Evolutionary conservation across 352 stramenopile genomes (phyloP).

Genomic region (Phytophthora hybrid): DNA sequence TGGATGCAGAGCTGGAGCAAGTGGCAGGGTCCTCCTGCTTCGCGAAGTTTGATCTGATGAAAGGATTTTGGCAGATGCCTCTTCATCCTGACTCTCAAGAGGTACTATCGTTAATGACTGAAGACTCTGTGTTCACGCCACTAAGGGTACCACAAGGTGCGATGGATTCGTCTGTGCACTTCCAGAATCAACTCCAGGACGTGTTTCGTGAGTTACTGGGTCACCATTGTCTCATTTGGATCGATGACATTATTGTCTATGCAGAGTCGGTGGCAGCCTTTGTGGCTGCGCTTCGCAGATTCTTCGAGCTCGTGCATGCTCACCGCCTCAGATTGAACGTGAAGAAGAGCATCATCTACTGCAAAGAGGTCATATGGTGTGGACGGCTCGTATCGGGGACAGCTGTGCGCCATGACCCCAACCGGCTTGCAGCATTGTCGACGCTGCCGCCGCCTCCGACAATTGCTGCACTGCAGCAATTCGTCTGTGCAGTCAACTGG

Average conservation of each 20-base stretch:
- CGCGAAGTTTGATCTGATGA: constrained; percentile 31
- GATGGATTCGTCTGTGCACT: constrained; percentile 14
- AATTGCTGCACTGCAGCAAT: constrained; percentile 16
- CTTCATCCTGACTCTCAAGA: constrained; percentile 33
- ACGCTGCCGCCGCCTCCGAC: constrained; percentile 14
- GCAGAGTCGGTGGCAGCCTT: constrained; percentile 9
- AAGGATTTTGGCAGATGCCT: constrained; percentile 41
- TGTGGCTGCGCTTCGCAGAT: constrained; percentile 10
- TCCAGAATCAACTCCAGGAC: constrained; percentile 26
- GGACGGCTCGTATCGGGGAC: constrained; percentile 16
- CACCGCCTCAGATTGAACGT: constrained; percentile 28
- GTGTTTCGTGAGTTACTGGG: constrained; percentile 19
- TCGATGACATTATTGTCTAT: constrained; percentile 39
- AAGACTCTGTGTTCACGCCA: constrained; percentile 29
- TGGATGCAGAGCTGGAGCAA: constrained; percentile 1
- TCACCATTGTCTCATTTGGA: constrained; percentile 30
- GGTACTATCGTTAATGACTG: constrained; percentile 33
- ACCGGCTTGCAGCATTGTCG: constrained; percentile 7
- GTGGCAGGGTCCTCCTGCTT: constrained; percentile 1
- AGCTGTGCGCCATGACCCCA: constrained; percentile 21
- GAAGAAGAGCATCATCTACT: constrained; percentile 31
- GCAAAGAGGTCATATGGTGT: constrained; percentile 32
- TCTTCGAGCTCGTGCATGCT: constrained; percentile 20
- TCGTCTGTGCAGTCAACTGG: constrained; percentile 34
- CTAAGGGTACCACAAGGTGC: constrained; percentile 17